Evolutionary conservation across 306 rosid genomes (phyloP), one percentile per base, ranked within the genome.

Genomic region (Leucaena leucocephala): DNA sequence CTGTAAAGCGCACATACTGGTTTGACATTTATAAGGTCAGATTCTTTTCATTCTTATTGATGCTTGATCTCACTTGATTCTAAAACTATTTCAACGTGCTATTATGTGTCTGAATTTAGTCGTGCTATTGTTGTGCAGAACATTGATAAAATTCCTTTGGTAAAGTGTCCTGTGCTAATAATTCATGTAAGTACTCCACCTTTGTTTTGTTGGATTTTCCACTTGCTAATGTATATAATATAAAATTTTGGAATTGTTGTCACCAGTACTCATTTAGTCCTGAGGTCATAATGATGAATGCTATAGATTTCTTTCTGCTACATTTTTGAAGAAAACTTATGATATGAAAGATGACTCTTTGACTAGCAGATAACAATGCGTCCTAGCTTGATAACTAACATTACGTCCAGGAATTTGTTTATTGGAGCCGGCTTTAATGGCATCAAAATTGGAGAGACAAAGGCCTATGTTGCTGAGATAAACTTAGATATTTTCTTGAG

Each of bases 1-100:
- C 97, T 34, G 92, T 91, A 78, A 91, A 91, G 78, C 90, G 93
- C 82, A 84, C 92, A 5, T 91, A 89, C 71, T 91, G 92, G 93
- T 91, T 91, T 81, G 97, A 91, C 83, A 89, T 91, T 72, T 91
- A 91, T 78, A 91, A 91, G 97, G 97, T 91, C 27, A 36, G 55
- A 58, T 76, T 73, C 74, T 61, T 78, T 44, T 72, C 68, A 38
- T 65, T 68, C 33, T 48, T 43, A 67, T 71, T 16, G 55, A 34
- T 15, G 74, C 50, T 65, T 50, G 42, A n/a, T 61, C 63, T 35
- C 57, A 27, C 48, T 48, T 76, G 82, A 66, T 80, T 48, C 44
- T 22, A 38, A 63, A 38, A 17, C 63, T 39, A 16, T 49, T 38
- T 68, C 44, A 66, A 45, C 38, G 27, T 59, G 81, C 21, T 27